phyloP scores from a whole-genome alignment of 2,329 filamentous ascomycete species.

The Monosporascus sp. region DNA sequence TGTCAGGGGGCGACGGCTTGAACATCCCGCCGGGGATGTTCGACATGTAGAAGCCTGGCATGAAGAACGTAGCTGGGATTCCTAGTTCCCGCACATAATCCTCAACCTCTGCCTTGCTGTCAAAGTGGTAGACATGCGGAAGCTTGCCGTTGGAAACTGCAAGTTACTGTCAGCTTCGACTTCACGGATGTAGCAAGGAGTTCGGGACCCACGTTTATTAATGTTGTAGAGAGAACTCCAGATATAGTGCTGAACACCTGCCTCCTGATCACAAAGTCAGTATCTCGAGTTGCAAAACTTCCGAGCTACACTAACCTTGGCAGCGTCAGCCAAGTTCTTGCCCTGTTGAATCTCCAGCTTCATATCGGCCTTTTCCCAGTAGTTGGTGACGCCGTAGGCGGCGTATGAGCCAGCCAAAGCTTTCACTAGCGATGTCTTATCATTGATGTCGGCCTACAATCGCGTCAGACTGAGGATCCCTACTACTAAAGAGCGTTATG shows the following conservation, averaged over 20 bases:
- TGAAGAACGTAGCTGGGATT: slow-evolving; percentile 44
- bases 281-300: not conserved
- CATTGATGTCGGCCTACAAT: slow-evolving; percentile 41
- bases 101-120: slow-evolving; percentile 51
- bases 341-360: slow-evolving; percentile 39
- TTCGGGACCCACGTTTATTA: slow-evolving; percentile 27
- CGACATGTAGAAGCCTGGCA: slow-evolving; percentile 49
- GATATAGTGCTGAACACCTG: slow-evolving; percentile 36
- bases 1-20: slow-evolving; percentile 21
- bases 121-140: slow-evolving; percentile 44
- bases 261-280: slow-evolving; percentile 22
- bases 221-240: slow-evolving; percentile 38
- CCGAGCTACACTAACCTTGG: slow-evolving; percentile 26
- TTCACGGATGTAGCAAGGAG: not conserved
- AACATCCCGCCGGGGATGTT: slow-evolving; percentile 34
- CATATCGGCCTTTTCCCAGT: slow-evolving; percentile 38
- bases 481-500: not conserved
- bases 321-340: slow-evolving; percentile 41
- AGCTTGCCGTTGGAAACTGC: slow-evolving; percentile 35
- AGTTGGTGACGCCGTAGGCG: slow-evolving; percentile 50
- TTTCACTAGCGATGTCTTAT: slow-evolving; percentile 35
- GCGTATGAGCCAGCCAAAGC: slow-evolving; percentile 41
- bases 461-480: slow-evolving; percentile 2
- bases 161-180: slow-evolving; percentile 1
- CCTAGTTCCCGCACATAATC: slow-evolving; percentile 43